phyloP scores from a whole-genome alignment of 2,329 filamentous ascomycete genomes.

The Cytospora piceicola region DNA sequence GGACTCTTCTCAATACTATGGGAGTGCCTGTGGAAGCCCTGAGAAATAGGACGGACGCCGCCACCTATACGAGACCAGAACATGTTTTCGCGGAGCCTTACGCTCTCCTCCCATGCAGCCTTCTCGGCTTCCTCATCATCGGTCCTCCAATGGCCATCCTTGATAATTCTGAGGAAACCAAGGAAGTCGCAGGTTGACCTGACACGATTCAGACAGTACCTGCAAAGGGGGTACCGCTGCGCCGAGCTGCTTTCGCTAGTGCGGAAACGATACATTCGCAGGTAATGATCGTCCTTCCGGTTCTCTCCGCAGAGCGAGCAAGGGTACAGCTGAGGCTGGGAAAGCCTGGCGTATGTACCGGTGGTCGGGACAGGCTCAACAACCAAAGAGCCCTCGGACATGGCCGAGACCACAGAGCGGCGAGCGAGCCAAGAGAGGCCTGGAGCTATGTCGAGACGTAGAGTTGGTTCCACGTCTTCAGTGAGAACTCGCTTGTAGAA shows the following conservation, averaged over 20 bases:
- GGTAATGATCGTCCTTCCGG: conserved; percentile 70
- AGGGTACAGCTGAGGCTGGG: conserved; percentile 62
- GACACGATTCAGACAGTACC: conserved; percentile 81
- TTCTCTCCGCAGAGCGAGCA: conserved; percentile 90
- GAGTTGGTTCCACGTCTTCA: conserved; percentile 93
- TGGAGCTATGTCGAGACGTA: conserved; percentile 86
- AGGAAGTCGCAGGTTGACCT: conserved; percentile 91
- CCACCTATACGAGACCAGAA: conserved; percentile 95
- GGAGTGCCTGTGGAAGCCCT: conserved; percentile 42
- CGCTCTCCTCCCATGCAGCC: conserved; percentile 92
- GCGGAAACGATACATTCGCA: conserved; percentile 85
- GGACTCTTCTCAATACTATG: conserved; percentile 35
- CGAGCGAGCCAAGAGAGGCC: conserved; percentile 93
- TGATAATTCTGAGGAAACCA: conserved; percentile 86
- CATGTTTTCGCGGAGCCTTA: conserved; percentile 88
- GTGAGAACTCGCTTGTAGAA: conserved; percentile 90
- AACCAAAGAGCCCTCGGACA: conserved; percentile 82
- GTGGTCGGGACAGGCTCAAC: conserved; percentile 82
- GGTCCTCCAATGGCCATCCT: conserved; percentile 88
- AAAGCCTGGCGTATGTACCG: conserved; percentile 52
- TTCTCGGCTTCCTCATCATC: conserved; percentile 84
- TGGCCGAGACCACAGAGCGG: conserved; percentile 78
- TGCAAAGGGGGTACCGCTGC: conserved; percentile 87
- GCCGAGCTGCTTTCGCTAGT: conserved; percentile 85
- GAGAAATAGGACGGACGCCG: conserved; percentile 71